Percentiles rank a stretch among this genome's conserved stretches.
Evolutionary conservation across 1,139 yeast species (phyloP).

Genomic region (Pichia sp.): DNA sequence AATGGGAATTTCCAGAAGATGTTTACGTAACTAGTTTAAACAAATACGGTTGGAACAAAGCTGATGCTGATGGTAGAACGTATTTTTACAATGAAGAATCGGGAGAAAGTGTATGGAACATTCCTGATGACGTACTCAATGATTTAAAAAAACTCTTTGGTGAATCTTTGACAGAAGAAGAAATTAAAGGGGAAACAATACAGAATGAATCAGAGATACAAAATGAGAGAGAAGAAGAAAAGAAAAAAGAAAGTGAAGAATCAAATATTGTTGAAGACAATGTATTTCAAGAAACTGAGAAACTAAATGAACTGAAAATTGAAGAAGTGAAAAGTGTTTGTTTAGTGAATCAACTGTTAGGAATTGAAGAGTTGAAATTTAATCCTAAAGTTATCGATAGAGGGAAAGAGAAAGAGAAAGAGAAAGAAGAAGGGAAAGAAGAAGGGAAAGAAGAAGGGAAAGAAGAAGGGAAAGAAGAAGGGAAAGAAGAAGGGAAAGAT

Average conservation of each 20-base stretch:
- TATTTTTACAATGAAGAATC: constrained; percentile 69
- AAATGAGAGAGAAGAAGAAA: background rate
- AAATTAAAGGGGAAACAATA: constrained; percentile 10
- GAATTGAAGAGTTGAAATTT: background rate
- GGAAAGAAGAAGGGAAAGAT: too few relatives aligned
- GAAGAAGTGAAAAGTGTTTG: background rate
- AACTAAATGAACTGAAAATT: background rate
- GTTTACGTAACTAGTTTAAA: constrained; percentile 32
- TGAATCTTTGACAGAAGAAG: constrained; percentile 9
- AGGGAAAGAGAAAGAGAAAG: too few relatives aligned
- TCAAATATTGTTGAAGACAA: background rate
- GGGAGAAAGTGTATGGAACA: constrained; percentile 74
- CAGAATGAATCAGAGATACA: background rate
- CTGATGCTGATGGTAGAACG: constrained; percentile 51
- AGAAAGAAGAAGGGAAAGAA: too few relatives aligned
- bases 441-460: too few relatives aligned
- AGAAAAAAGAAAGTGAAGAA: background rate
- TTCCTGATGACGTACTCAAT: constrained; percentile 45
- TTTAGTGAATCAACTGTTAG: constrained; percentile 9
- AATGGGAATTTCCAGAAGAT: constrained; percentile 76
- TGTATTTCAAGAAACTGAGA: background rate
- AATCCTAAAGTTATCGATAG: background rate
- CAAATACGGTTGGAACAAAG: constrained; percentile 54
- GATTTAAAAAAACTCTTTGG: constrained; percentile 3
- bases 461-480: too few relatives aligned